Base-by-base conservation (phyloP, 306 rosid genomes). In the Glycine tomentella region DNA sequence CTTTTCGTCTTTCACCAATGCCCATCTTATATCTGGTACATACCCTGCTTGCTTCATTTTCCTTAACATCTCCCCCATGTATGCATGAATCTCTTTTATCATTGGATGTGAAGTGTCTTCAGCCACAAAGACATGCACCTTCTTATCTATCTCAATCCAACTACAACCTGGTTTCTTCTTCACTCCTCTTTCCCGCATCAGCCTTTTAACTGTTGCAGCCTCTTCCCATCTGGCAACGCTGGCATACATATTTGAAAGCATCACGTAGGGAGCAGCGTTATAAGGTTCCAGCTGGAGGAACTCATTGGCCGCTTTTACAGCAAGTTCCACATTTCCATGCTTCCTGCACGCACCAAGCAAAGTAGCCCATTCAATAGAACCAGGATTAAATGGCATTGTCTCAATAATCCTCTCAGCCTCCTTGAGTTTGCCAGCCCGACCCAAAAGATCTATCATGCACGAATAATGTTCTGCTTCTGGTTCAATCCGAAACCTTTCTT, bases 91-190 rank as follows among this genome's bases (percentile, higher is more conserved):
- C 81, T 92, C 86, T 81, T 69, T 90, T 49, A 91, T 89, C 94
- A 81, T 90, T 3, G 92, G 93, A 76, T 92, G 97, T 79, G 92
- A 90, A 72, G 87, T 84, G 81, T 91, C 98, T 85, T 92, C 95
- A 44, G 97, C 95, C 62, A 92, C 90, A 56, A 92, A 94, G 65
- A 84, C 86, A 44, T 89, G 91, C 36, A 86, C 81, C 78, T 84
- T 87, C 83, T 84, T 89, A 56, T 87, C 85, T 72, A 92, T 76
- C 88, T 94, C 98, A 11, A 92, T 92, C 98, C 97, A 92, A 83
- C 95, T 89, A 84, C 93, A 87, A 71, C 98, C 98, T 7, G 97
- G 97, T 78, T 89, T 89, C 89, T 92, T 90, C 89, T 87, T 92
- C 89, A 92, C 77, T 50, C 97, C 93, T 82, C 91, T 89, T 25